Evolutionary conservation across 2,329 filamentous ascomycete species (phyloP).

Genomic region (Stachybotrys chlorohalonatus): DNA sequence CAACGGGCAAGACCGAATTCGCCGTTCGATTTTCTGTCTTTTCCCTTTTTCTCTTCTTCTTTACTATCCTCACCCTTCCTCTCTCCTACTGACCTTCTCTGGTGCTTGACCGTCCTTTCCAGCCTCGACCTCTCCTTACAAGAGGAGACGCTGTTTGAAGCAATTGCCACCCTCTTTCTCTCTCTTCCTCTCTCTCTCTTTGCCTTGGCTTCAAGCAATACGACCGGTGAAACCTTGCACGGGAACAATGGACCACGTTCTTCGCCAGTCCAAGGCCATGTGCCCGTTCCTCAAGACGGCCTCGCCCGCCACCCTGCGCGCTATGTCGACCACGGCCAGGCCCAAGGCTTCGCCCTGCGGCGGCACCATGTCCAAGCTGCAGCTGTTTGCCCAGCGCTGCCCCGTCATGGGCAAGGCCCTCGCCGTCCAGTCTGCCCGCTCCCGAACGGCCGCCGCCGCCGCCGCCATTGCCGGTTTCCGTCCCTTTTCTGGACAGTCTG

Average conservation of each 20-base stretch:
- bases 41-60: slow-evolving; percentile 6
- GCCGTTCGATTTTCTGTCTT: not conserved
- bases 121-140: too few species aligned
- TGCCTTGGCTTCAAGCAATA: not conserved
- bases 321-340: slow-evolving; percentile 62
- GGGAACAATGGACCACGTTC: slow-evolving; percentile 73
- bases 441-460: slow-evolving; percentile 26
- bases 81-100: slow-evolving; percentile 5
- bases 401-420: slow-evolving; percentile 98
- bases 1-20: not conserved
- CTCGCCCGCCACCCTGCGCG: slow-evolving; percentile 81
- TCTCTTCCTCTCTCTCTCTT: not conserved
- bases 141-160: not conserved
- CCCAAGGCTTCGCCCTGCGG: slow-evolving; percentile 57
- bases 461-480: slow-evolving; percentile 38
- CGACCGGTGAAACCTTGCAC: not conserved
- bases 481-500: slow-evolving; percentile 30
- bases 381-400: slow-evolving; percentile 88
- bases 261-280: slow-evolving; percentile 92
- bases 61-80: slow-evolving; percentile 8
- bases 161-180: not conserved
- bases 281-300: slow-evolving; percentile 97
- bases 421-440: slow-evolving; percentile 66
- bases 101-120: too few species aligned
- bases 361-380: slow-evolving; percentile 93